phyloP scores from a whole-genome alignment of 2,329 filamentous ascomycete species.

The Phoma sp. region DNA sequence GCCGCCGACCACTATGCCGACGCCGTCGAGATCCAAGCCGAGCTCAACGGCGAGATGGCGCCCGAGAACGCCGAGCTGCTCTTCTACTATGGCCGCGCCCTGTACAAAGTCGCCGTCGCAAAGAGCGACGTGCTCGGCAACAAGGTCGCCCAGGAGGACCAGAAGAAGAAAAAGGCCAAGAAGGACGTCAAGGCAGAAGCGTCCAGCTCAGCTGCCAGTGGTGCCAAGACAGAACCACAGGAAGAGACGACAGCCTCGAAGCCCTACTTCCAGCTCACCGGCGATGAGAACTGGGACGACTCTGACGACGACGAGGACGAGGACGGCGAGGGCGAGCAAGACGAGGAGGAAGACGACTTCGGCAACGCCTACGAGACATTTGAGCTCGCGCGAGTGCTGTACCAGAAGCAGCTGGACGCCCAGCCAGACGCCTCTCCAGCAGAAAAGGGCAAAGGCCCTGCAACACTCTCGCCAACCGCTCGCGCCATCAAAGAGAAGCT shows the following conservation, averaged over 20 bases:
- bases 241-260: constrained; percentile 65
- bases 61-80: constrained; percentile 91
- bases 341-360: constrained; percentile 67
- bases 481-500: constrained; percentile 73
- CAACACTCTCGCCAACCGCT: constrained; percentile 43
- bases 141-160: constrained; percentile 68
- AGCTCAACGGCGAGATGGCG: constrained; percentile 90
- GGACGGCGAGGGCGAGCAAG: constrained; percentile 55
- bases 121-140: constrained; percentile 95
- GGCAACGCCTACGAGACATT: constrained; percentile 69
- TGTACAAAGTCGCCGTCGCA: constrained; percentile 92
- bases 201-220: constrained; percentile 34
- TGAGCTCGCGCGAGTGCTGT: constrained; percentile 66
- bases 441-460: constrained; percentile 57
- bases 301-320: constrained; percentile 69
- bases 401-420: constrained; percentile 62
- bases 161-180: constrained; percentile 59
- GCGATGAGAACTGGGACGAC: constrained; percentile 86
- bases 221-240: constrained; percentile 52
- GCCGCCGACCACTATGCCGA: constrained; percentile 87
- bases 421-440: constrained; percentile 37
- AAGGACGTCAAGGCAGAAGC: constrained; percentile 49
- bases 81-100: constrained; percentile 89
- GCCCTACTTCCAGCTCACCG: constrained; percentile 87
- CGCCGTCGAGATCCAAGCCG: constrained; percentile 87